Evolutionary conservation across 108 stramenopile species (phyloP), one percentile per base, ranked within the genome.

Genomic region (Bacterosira constricta): DNA sequence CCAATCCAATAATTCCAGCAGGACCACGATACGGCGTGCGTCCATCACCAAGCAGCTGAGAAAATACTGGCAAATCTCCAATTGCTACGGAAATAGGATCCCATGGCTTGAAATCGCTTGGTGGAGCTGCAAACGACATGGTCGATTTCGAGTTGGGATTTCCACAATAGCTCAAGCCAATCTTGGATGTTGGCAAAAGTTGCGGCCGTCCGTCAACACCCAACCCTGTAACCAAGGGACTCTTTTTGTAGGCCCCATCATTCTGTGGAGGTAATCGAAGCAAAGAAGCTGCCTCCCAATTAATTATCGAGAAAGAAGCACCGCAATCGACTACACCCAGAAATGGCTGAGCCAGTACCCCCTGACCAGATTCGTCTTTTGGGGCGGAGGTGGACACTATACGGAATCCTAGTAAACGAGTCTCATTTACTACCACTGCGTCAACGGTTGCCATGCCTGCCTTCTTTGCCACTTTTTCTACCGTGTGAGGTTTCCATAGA

Each of bases 311-410:
- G 39, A 92, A 90, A 15, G 84, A 70, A 2, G 88, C 60, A 25
- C 91, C 91, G 46, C 91, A 92, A 63, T 92, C 91, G 4, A 92
- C 52, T 56, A 92, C 76, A 6, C 82, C 88, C 32, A 89, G 46
- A 38, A 89, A 79, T 45, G 91, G 91, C 49, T 92, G 90, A 11
- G 42, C 46, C 20, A 60, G 30, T 17, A 51, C 23, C 20, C 31
- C 45, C 18, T 58, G 15, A 10, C 56, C 68, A 26, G 78, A 51
- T 21, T 13, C 51, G 17, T 26, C 23, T 8, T 29, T 12, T 26
- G 26, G 1, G 23, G 51, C 49, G 21, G 23, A 18, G 23, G 51
- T 17, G 27, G 58, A 37, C 15, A 34, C 57, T 12, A 86, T 62
- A 11, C 91, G 86, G 30, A 92, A 85, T 25, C 87, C 91, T 25